These are phyloP conservation scores for Brassica cretica DNA, from an alignment of 345 rosid species.

Conservation along the genomic window DNA sequence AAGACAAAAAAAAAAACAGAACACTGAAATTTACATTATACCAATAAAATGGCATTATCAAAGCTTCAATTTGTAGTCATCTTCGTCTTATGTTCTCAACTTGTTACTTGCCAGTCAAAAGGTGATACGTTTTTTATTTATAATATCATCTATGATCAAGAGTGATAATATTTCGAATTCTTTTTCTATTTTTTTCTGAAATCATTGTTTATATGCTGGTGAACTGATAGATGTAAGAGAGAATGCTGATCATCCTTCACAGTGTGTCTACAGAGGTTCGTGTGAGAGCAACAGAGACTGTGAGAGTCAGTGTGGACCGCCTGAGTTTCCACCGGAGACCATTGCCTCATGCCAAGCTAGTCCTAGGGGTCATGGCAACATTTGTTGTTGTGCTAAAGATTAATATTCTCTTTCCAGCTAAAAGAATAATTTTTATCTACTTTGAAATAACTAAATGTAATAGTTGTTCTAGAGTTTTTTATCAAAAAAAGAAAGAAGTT, in stretches of 20 bases:
- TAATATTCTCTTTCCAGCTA: background rate
- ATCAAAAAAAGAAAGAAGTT: background rate
- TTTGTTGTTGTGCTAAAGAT: constrained; percentile 17
- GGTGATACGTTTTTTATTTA: background rate
- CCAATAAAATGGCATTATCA: constrained; percentile 31
- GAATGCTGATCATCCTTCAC: background rate
- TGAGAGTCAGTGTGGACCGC: constrained; percentile 22
- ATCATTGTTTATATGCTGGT: background rate
- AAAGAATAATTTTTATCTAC: background rate
- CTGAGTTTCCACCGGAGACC: background rate
- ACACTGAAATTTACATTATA: background rate
- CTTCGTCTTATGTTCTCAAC: constrained; percentile 11
- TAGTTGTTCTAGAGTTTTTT: background rate
- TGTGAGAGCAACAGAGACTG: constrained; percentile 17
- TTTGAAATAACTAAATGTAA: background rate
- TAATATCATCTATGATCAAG: background rate
- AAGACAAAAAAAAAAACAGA: background rate
- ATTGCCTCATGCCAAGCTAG: constrained; percentile 20
- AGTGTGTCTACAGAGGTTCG: constrained; percentile 6
- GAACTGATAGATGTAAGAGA: constrained; percentile 9
- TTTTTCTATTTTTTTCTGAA: background rate
- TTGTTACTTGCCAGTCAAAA: constrained; percentile 15
- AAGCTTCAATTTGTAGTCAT: constrained; percentile 17
- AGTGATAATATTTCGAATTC: background rate
- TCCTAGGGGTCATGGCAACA: constrained; percentile 34